A percentile compares a stretch with the other conserved stretches of the same genome.
Evolutionary conservation across 2,329 filamentous ascomycete species (phyloP).

Genomic region (Coniochaeta ligniaria): DNA sequence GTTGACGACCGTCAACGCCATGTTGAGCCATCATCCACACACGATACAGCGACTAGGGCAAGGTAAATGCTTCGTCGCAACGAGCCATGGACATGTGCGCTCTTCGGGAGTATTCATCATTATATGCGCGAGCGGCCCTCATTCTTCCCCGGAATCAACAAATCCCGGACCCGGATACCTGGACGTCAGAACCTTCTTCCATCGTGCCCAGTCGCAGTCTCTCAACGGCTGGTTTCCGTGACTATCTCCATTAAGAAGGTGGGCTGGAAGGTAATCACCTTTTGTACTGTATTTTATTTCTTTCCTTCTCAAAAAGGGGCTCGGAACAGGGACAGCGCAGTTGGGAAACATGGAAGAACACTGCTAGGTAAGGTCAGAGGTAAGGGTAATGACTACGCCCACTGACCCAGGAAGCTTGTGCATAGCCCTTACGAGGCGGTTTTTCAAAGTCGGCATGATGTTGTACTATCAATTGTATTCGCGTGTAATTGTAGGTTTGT

Average conservation of each 20-base stretch:
- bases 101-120: background rate
- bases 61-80: background rate
- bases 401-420: background rate
- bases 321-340: background rate
- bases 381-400: background rate
- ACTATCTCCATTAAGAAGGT: background rate
- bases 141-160: background rate
- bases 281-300: background rate
- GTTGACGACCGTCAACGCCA: background rate
- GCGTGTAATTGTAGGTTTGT: background rate
- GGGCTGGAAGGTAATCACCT: conserved; percentile 1
- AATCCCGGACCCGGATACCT: background rate
- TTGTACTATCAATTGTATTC: background rate
- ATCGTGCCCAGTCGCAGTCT: background rate
- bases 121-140: background rate
- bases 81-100: background rate
- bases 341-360: background rate
- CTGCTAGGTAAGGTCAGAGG: conserved; percentile 3
- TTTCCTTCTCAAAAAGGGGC: background rate
- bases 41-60: background rate
- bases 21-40: background rate
- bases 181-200: background rate
- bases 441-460: background rate
- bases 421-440: background rate
- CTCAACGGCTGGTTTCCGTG: too few relatives aligned